Evolutionary conservation across 192 early-diverging fungal genomes (phyloP), one percentile per base, ranked within the genome.

Genomic region (Coemansia sp.): DNA sequence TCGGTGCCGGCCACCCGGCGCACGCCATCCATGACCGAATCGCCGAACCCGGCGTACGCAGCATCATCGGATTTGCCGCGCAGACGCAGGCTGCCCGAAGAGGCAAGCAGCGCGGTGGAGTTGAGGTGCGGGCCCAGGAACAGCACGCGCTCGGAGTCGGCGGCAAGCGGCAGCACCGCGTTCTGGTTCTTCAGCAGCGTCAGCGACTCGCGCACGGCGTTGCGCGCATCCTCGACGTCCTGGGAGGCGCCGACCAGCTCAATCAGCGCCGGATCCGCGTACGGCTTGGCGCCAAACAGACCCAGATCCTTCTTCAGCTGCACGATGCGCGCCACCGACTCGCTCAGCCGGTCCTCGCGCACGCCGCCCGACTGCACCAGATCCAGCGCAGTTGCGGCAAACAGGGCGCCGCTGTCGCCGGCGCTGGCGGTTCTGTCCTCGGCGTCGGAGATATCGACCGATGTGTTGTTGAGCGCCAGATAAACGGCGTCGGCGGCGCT

Each of bases 261-360:
- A 5, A 74, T 52, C 32, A 88, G 61, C 21, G 19, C n/a, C 9
- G 64, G 57, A 37, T 84, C 74, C 1, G 74, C 78, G 9, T 64
- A 81, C 12, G 78, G 78, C n/a, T 21, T 16, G 42, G 13, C 0
- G 44, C 44, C 85, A 44, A 88, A 87, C 8, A 88, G 64, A 0
- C 89, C 89, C 32, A 90, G 53, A 62, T 90, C 86, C 70, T 85
- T 85, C 70, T 90, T 90, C 18, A 90, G 68, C 76, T 90, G 89
- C 45, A 90, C 45, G 4, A 90, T 61, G 50, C 84, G 79, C 0
- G 75, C 87, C 2, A 59, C 85, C 0, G 86, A 85, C 44, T 86
- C 81, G 6, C 84, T 85, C 16, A 90, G 38, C 10, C 86, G 69
- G 40, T 74, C 61, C 15, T 74, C 75, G 15, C 64, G 8, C 4